Percentiles rank a stretch among this genome's conserved stretches.
These are phyloP conservation scores for Erysiphe pulchra DNA, from an alignment of 2,329 filamentous ascomycete species.

Conservation along the genomic window DNA sequence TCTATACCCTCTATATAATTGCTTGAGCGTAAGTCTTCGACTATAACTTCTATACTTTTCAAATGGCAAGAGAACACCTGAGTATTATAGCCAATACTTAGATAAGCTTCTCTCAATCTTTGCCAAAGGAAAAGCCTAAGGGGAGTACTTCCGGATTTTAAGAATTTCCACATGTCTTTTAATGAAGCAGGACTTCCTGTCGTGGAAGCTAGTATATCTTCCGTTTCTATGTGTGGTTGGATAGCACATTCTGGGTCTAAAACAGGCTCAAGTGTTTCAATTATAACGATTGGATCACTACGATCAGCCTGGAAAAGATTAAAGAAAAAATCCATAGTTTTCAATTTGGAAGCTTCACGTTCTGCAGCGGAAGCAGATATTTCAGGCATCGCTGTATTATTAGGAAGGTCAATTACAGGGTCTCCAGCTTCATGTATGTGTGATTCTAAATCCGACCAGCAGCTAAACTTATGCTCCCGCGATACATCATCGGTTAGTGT, in stretches of 20 bases:
- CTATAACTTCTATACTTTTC: slow-evolving; percentile 61
- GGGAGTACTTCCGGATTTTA: slow-evolving; percentile 58
- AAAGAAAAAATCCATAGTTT: slow-evolving; percentile 89
- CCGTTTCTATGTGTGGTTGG: slow-evolving; percentile 7
- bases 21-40: slow-evolving; percentile 38
- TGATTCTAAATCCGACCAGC: slow-evolving; percentile 33
- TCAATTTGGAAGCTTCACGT: slow-evolving; percentile 72
- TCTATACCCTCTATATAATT: slow-evolving; percentile 27
- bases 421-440: slow-evolving; percentile 22
- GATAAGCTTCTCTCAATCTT: slow-evolving; percentile 71
- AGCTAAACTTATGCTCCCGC: slow-evolving; percentile 32
- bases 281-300: slow-evolving; percentile 57
- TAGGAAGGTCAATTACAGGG: slow-evolving; percentile 38
- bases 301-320: slow-evolving; percentile 67
- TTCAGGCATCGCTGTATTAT: slow-evolving; percentile 73
- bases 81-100: slow-evolving; percentile 57
- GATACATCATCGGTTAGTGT: slow-evolving; percentile 27
- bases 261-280: slow-evolving; percentile 80
- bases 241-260: slow-evolving; percentile 43
- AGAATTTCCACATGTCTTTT: slow-evolving; percentile 62
- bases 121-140: slow-evolving; percentile 75
- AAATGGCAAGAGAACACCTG: slow-evolving; percentile 77
- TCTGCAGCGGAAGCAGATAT: slow-evolving; percentile 66
- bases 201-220: slow-evolving; percentile 4
- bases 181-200: slow-evolving; percentile 18